These are phyloP conservation scores for Testicularia cyperi DNA, from an alignment of 1,284 basidiomycete species.

Conservation along the genomic window DNA sequence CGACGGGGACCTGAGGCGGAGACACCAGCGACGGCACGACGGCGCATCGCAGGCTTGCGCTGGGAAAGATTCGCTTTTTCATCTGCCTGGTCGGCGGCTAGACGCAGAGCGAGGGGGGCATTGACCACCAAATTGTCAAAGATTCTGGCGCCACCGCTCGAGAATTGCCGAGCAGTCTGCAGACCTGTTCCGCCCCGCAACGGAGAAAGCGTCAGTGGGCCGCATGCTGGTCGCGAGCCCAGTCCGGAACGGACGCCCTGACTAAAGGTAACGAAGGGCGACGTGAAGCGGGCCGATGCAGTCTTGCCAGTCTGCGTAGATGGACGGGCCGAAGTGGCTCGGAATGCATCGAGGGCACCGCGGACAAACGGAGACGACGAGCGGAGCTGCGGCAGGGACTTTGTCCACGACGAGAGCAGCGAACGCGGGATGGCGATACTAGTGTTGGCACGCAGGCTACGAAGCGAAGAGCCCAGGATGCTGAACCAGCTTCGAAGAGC, in stretches of 20 bases:
- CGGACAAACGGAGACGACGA: constrained; percentile 12
- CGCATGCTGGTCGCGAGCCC: constrained; percentile 10
- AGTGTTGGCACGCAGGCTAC: too few relatives aligned
- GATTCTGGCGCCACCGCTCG: constrained; percentile 15
- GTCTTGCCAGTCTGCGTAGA: not conserved
- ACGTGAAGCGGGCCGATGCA: constrained; percentile 7
- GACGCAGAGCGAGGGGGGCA: constrained; percentile 32
- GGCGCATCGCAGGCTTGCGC: not conserved
- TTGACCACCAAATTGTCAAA: constrained; percentile 35
- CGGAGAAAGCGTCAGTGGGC: constrained; percentile 7
- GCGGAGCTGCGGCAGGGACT: not conserved
- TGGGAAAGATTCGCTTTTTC: constrained; percentile 15
- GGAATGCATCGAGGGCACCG: constrained; percentile 7
- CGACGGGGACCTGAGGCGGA: constrained; percentile 1
- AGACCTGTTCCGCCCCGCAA: constrained; percentile 20
- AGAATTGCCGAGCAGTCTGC: constrained; percentile 26
- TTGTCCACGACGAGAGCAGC: not conserved
- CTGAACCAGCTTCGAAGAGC: too few relatives aligned
- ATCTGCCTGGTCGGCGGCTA: constrained; percentile 19
- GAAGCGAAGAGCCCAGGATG: too few relatives aligned
- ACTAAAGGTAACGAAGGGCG: constrained; percentile 6
- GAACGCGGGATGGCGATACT: not conserved
- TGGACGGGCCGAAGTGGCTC: not conserved
- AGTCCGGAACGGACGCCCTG: constrained; percentile 5
- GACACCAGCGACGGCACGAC: not conserved